A percentile compares a stretch with the other conserved stretches of the same genome.
Conservation (phyloP, 257 asterid genomes). For the Penstemon barbatus region DNA sequence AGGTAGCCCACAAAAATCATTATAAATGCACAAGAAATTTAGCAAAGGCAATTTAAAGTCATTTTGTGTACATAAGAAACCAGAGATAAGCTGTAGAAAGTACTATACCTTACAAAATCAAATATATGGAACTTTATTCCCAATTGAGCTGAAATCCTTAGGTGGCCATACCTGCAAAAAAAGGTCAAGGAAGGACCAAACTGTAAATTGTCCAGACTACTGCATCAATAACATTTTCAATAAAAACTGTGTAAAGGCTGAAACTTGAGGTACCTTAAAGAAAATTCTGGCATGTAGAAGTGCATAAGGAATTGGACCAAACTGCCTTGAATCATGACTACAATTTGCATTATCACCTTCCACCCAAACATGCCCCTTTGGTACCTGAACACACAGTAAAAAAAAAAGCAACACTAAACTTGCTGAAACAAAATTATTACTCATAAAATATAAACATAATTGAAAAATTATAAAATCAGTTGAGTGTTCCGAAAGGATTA, state of each 20-base stretch:
- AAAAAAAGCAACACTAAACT: not conserved
- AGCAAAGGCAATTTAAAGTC: not conserved
- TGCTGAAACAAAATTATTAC: not conserved
- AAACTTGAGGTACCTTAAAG: constrained; percentile 46
- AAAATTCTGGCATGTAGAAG: constrained; percentile 57
- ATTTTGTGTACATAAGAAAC: not conserved
- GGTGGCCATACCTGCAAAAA: constrained; percentile 60
- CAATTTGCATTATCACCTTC: constrained; percentile 62
- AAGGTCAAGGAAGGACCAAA: not conserved
- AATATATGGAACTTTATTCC: constrained; percentile 29
- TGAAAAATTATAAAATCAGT: not conserved
- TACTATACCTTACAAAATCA: constrained; percentile 31
- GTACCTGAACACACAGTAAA: constrained; percentile 51
- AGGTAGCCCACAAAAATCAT: not conserved
- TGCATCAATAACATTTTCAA: not conserved
- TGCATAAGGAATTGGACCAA: constrained; percentile 79
- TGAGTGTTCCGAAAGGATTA: constrained; percentile 30
- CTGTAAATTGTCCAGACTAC: not conserved
- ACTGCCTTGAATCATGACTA: constrained; percentile 64
- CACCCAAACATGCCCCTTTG: constrained; percentile 83
- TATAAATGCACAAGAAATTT: not conserved
- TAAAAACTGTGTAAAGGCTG: not conserved
- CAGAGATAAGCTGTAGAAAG: not conserved
- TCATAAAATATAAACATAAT: not conserved
- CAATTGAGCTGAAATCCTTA: constrained; percentile 45